A percentile compares a stretch with the other conserved stretches of the same genome.
Conservation (phyloP, 257 asterid species). For the Euphrasia confusa region DNA sequence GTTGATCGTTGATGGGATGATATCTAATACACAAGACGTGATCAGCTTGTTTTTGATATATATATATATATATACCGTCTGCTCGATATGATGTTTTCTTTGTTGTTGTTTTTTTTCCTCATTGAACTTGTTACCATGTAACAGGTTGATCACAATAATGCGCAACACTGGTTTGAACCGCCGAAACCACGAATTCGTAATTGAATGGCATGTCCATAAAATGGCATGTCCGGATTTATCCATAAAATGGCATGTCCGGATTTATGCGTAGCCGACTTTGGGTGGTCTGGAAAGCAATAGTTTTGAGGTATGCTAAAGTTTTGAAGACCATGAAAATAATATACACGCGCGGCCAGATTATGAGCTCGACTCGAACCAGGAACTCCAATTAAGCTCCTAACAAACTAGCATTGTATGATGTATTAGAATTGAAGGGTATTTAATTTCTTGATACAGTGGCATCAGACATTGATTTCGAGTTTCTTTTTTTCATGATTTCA, state of each 20-base stretch:
- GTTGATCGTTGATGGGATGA: not conserved
- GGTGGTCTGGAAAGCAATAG: not conserved
- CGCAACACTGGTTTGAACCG: not conserved
- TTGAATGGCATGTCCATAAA: not conserved
- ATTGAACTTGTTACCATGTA: not conserved
- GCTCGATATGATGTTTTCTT: too few relatives aligned
- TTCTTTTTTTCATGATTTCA: too few relatives aligned
- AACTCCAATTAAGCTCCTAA: not conserved
- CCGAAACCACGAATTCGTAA: not conserved
- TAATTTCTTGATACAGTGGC: too few relatives aligned
- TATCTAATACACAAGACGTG: too few relatives aligned
- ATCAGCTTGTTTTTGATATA: too few relatives aligned
- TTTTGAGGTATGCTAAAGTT: constrained; percentile 5
- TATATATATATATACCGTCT: too few relatives aligned
- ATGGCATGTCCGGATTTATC: too few relatives aligned
- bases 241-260: too few relatives aligned
- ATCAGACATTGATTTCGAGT: too few relatives aligned
- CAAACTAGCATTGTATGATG: not conserved
- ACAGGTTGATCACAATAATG: not conserved
- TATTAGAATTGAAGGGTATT: too few relatives aligned
- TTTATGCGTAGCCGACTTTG: not conserved
- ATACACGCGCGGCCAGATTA: too few relatives aligned
- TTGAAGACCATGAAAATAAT: not conserved
- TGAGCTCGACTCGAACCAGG: not conserved
- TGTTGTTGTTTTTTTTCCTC: too few relatives aligned